Base-by-base conservation (phyloP, 2,329 filamentous ascomycete genomes). In the Bimuria novae-zelandiae region DNA sequence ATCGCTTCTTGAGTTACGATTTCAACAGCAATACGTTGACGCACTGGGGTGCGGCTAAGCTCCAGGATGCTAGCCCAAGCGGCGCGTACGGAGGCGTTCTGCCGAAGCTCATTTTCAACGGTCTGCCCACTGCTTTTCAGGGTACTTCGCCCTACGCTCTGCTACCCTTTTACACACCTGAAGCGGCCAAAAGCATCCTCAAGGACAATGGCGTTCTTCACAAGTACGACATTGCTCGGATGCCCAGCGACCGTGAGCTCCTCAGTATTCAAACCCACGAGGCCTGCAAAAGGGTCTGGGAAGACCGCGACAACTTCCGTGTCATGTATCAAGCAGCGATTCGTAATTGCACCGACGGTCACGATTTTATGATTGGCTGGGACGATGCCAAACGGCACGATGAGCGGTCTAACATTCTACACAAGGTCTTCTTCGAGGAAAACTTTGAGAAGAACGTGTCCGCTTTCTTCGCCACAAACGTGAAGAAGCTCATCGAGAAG, bases 371-470 rank as follows among this genome's bases (percentile, higher is more conserved):
- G 79, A 75, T 87, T 0, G 70, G 65, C 21, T 72, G 70, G 56
- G 70, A 73, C 27, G 64, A 69, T 11, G 57, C 70, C 19, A 70
- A 73, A 50, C 68, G 69, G 52, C 67, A 72, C 25, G 36, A 82
- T 27, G 56, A 75, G 22, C 62, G 67, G n/a, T 70, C 69, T 3
- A 65, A 64, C 10, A 64, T 63, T 19, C 70, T 82, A 4, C 77
- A 80, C 60, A 77, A 79, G 50, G 72, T 83, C 10, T 79, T 83
- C 39, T 90, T 88, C 82, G 33, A 82, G 33, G 73, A 77, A 7
- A 79, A 85, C 8, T 79, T 91, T 62, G 77, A 73, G 68, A 87
- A 86, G 75, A 72, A 76, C 0, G 92, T 91, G 64, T 92, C 89
- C 68, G 78, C 84, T 10, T 76, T 82, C 27, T 85, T 83, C 12